These are phyloP conservation scores for Candida dubliniensis DNA, from an alignment of 1,139 yeast species.

Conservation along the genomic window DNA sequence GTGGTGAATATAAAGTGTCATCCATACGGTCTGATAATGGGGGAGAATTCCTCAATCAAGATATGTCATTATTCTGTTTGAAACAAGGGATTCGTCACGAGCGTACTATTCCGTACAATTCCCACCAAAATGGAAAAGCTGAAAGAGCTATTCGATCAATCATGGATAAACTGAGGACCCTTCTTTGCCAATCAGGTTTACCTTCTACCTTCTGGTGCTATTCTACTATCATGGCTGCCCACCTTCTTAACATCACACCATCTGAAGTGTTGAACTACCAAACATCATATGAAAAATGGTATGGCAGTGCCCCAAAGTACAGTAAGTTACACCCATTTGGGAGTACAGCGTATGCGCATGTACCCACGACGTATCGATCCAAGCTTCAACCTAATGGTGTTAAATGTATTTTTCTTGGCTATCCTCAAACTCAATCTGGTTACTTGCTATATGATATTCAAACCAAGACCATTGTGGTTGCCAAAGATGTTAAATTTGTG, in stretches of 20 bases:
- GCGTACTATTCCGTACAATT: neutral
- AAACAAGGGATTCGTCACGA: neutral
- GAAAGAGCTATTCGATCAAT: neutral
- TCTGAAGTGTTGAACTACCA: neutral
- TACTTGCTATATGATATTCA: neutral
- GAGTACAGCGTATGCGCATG: neutral
- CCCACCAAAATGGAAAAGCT: neutral
- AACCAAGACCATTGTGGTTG: neutral
- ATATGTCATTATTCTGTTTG: too few relatives aligned
- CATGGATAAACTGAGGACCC: neutral
- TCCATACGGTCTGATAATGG: neutral
- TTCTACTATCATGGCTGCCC: neutral
- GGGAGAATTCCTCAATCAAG: neutral
- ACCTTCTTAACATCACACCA: neutral
- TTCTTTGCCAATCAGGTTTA: neutral
- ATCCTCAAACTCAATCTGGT: neutral
- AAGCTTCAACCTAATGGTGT: neutral
- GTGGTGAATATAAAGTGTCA: neutral
- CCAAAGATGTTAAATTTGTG: neutral
- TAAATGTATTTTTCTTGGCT: neutral
- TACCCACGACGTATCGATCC: neutral
- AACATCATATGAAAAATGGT: neutral
- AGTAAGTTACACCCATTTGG: neutral
- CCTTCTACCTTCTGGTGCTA: neutral
- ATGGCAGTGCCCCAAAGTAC: neutral